Percentiles rank a stretch among this genome's conserved stretches.
These are phyloP conservation scores for Anisodus acutangulus DNA, from an alignment of 257 asterid species.

Conservation along the genomic window DNA sequence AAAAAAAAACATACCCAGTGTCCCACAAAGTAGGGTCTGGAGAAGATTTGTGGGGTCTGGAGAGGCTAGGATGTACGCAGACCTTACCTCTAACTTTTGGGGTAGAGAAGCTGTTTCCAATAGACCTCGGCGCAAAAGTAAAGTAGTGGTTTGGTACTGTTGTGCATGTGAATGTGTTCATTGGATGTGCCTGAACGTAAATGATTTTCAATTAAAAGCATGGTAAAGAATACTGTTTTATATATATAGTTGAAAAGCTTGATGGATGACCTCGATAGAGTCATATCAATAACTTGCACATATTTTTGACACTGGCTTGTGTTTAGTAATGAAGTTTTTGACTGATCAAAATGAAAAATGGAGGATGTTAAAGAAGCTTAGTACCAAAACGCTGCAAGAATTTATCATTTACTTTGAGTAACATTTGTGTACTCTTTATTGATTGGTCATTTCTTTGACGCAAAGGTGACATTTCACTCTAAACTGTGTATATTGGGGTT, in stretches of 20 bases:
- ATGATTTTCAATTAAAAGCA: not conserved
- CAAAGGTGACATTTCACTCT: not conserved
- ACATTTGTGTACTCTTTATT: not conserved
- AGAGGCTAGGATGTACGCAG: too few species aligned
- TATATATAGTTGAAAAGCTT: not conserved
- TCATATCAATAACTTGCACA: not conserved
- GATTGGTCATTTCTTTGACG: constrained; percentile 6
- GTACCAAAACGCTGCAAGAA: not conserved
- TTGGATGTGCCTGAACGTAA: not conserved
- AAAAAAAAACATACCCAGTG: too few species aligned
- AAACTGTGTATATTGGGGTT: not conserved
- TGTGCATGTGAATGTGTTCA: not conserved
- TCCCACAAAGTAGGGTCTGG: too few species aligned
- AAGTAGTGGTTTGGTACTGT: not conserved
- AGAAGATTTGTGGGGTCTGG: too few species aligned
- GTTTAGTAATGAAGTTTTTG: not conserved
- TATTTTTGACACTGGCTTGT: not conserved
- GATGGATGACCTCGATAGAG: not conserved
- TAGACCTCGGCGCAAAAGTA: too few species aligned
- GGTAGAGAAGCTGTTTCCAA: too few species aligned
- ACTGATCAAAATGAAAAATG: not conserved
- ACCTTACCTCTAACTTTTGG: too few species aligned
- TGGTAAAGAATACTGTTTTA: not conserved
- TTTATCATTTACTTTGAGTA: not conserved
- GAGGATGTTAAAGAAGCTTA: not conserved